These are phyloP conservation scores for Anisodus tanguticus DNA, from an alignment of 257 asterid species.

Conservation along the genomic window DNA sequence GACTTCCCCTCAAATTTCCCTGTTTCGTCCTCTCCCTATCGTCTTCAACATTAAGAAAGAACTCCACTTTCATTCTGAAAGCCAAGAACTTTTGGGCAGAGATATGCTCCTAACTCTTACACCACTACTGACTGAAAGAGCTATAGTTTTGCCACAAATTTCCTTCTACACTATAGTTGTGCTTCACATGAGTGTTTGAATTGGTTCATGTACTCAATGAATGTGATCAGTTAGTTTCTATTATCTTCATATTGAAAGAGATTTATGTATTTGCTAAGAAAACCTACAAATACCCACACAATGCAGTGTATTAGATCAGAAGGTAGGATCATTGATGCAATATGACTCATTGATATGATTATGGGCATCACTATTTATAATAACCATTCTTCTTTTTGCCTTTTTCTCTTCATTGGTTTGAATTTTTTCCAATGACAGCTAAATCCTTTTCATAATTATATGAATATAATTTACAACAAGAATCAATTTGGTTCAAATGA, in stretches of 20 bases:
- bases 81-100: too few species aligned
- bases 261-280: background rate
- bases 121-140: too few species aligned
- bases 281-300: too few species aligned
- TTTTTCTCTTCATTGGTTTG: slow-evolving; percentile 32
- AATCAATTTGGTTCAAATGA: background rate
- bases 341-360: slow-evolving; percentile 56
- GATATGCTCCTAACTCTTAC: too few species aligned
- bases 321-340: slow-evolving; percentile 52
- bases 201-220: background rate
- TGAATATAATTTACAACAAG: background rate
- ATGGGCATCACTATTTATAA: slow-evolving; percentile 54
- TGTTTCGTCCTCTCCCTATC: too few species aligned
- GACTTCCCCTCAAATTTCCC: too few species aligned
- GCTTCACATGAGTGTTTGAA: background rate
- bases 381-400: slow-evolving; percentile 37
- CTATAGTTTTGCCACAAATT: too few species aligned
- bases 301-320: slow-evolving; percentile 28
- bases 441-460: background rate
- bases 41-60: too few species aligned
- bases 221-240: background rate
- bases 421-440: slow-evolving; percentile 23
- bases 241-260: background rate
- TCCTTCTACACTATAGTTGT: too few species aligned
- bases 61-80: too few species aligned